phyloP scores from a whole-genome alignment of 768 basidiomycete genomes.

The Albatrellus ellisii region DNA sequence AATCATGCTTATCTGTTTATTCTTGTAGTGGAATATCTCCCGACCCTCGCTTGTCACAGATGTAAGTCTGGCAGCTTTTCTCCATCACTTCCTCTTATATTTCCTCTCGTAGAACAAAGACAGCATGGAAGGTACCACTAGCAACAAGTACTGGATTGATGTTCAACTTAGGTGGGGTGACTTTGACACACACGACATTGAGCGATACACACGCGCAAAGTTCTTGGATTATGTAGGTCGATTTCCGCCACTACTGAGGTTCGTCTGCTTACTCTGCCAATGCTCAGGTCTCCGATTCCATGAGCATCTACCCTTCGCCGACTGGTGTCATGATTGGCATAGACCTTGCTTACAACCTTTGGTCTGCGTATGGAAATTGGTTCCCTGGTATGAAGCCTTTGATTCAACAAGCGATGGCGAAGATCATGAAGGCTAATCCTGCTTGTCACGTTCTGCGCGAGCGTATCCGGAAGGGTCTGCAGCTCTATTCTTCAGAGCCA shows the following conservation, averaged over 20 bases:
- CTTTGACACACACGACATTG: conserved; percentile 98
- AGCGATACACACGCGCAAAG: conserved; percentile 96
- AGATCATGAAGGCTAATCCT: conserved; percentile 99
- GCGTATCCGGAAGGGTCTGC: conserved; percentile 96
- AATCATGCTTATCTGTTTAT: conserved; percentile 1
- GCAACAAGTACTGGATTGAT: conserved; percentile 98
- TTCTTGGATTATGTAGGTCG: conserved; percentile 90
- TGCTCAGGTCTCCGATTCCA: conserved; percentile 79
- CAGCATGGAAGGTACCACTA: conserved; percentile 93
- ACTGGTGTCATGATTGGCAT: conserved; percentile 99
- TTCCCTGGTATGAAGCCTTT: conserved; percentile 98
- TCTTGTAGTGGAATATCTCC: conserved; percentile 84
- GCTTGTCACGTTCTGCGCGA: conserved; percentile 95
- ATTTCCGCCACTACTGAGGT: not conserved
- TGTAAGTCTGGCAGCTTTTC: conserved; percentile 28
- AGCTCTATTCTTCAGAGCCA: conserved; percentile 97
- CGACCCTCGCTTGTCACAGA: conserved; percentile 93
- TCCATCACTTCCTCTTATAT: not conserved
- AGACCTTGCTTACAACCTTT: conserved; percentile 96
- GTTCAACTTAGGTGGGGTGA: conserved; percentile 95
- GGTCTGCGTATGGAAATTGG: conserved; percentile 99
- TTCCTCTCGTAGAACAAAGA: conserved; percentile 60
- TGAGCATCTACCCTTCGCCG: conserved; percentile 98
- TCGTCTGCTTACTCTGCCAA: conserved; percentile 3
- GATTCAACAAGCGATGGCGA: conserved; percentile 97